phyloP scores from a whole-genome alignment of 2,329 filamentous ascomycete genomes.

The Aotearoamyces nothofagi region DNA sequence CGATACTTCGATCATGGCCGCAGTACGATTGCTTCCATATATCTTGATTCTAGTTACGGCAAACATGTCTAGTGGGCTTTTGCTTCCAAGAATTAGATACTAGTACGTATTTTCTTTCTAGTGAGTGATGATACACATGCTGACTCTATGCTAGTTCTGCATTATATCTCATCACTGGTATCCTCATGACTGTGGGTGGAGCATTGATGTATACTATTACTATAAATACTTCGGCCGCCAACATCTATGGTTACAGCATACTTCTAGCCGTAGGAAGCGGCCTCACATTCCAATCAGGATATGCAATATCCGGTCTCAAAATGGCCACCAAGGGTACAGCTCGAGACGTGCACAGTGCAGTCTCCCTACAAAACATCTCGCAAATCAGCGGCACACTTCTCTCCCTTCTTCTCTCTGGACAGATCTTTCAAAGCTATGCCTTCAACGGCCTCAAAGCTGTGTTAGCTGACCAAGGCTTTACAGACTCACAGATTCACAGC shows the following conservation, averaged over 20 bases:
- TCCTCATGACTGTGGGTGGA: conserved; percentile 21
- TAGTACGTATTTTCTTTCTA: too few species aligned
- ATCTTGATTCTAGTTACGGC: conserved; percentile 14
- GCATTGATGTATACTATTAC: conserved; percentile 18
- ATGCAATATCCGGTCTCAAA: conserved; percentile 23
- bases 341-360: conserved; percentile 17
- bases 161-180: conserved; percentile 21
- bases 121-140: too few species aligned
- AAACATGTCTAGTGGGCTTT: conserved; percentile 11
- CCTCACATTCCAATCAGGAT: conserved; percentile 20
- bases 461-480: conserved; percentile 17
- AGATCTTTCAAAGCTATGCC: conserved; percentile 24
- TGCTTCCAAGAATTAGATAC: neutral
- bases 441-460: conserved; percentile 13
- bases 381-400: conserved; percentile 23
- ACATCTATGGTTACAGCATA: conserved; percentile 21
- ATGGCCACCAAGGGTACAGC: conserved; percentile 21
- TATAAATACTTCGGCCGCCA: conserved; percentile 10
- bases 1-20: conserved; percentile 27
- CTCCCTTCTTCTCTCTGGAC: conserved; percentile 22
- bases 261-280: conserved; percentile 26
- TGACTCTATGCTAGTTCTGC: neutral
- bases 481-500: conserved; percentile 10
- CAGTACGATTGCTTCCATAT: conserved; percentile 19
- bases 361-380: conserved; percentile 24